phyloP scores from a whole-genome alignment of 2,329 filamentous ascomycete genomes.

The Cytospora schulzeri region DNA sequence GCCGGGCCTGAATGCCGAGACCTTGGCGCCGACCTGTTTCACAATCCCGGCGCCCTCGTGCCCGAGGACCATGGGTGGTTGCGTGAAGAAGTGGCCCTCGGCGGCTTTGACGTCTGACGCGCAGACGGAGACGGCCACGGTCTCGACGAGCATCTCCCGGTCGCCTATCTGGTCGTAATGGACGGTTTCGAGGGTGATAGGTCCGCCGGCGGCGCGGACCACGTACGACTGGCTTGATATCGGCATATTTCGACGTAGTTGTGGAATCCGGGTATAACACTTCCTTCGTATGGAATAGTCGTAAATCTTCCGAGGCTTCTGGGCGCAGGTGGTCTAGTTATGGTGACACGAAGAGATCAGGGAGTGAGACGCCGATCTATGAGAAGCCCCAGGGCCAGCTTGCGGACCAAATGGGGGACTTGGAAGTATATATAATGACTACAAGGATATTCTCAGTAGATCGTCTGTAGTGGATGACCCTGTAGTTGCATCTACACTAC shows the following conservation, averaged over 20 bases:
- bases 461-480: no score
- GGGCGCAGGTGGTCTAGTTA: no score
- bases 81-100: conserved; percentile 19
- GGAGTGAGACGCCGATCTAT: no score
- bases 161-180: conserved; percentile 12
- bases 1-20: conserved; percentile 27
- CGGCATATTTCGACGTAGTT: conserved; percentile 3
- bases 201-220: conserved; percentile 8
- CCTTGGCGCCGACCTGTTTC: conserved; percentile 26
- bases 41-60: conserved; percentile 30
- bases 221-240: conserved; percentile 18
- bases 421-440: no score
- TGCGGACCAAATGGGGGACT: no score
- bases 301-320: no score
- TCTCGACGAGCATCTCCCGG: conserved; percentile 20
- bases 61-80: conserved; percentile 24
- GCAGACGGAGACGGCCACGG: conserved; percentile 18
- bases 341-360: no score
- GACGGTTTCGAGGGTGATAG: conserved; percentile 9
- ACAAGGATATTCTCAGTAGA: no score
- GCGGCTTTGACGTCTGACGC: conserved; percentile 21
- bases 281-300: no score
- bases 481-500: no score
- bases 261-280: no score
- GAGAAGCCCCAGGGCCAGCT: no score